Percentiles rank a stretch among this genome's conserved stretches.
These are phyloP conservation scores for Fomes fomentarius DNA, from an alignment of 1,284 basidiomycete genomes.

Conservation along the genomic window DNA sequence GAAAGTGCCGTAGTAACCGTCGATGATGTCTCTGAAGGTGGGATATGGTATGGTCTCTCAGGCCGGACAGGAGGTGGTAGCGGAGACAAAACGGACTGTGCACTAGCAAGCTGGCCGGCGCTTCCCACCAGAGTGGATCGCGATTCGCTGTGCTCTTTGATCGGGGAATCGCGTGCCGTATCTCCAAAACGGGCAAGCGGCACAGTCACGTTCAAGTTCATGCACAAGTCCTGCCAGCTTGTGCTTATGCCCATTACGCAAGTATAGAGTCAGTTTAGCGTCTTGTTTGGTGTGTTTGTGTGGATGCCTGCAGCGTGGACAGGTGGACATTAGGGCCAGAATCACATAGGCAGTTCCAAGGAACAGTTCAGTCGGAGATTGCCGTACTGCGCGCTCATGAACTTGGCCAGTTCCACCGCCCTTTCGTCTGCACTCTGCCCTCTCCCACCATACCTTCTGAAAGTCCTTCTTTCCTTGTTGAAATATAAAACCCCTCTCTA, in stretches of 20 bases:
- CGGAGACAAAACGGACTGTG: not conserved
- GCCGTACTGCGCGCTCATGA: constrained; percentile 8
- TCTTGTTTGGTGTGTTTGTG: no score
- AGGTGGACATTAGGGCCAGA: not conserved
- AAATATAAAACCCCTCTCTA: no score
- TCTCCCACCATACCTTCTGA: not conserved
- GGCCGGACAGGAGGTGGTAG: not conserved
- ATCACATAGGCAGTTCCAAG: not conserved
- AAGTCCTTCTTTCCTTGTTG: no score
- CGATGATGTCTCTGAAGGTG: not conserved
- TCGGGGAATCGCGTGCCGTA: constrained; percentile 5
- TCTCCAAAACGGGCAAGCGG: not conserved
- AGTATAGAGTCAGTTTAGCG: no score
- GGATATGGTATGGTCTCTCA: no score
- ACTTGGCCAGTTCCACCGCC: not conserved
- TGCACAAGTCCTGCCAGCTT: no score
- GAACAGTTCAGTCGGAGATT: constrained; percentile 4
- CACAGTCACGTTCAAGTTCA: not conserved
- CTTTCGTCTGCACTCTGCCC: not conserved
- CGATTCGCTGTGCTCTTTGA: constrained; percentile 4
- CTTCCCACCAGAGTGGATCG: not conserved
- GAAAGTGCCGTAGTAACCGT: not conserved
- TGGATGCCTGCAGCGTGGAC: not conserved
- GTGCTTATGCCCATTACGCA: no score
- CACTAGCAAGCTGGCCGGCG: not conserved